Conservation (phyloP, 2,329 filamentous ascomycete species). For the Ilyonectria sp. region DNA sequence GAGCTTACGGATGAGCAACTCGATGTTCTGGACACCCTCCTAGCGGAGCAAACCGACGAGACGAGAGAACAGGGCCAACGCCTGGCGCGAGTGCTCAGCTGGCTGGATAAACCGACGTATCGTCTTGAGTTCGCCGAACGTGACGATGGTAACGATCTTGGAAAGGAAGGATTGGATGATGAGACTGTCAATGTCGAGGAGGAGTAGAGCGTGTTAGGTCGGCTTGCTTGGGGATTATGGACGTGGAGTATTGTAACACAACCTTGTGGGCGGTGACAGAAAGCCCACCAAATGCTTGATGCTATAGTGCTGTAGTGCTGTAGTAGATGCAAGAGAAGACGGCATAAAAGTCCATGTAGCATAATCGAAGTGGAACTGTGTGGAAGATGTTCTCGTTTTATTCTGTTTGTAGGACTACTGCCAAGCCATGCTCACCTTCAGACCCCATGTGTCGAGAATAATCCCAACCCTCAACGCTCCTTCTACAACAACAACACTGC, state of each 20-base stretch:
- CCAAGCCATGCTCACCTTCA: not conserved
- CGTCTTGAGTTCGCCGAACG: not conserved
- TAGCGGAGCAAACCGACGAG: slow-evolving; percentile 32
- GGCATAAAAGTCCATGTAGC: not conserved
- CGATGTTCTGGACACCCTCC: slow-evolving; percentile 36
- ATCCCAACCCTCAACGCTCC: not conserved
- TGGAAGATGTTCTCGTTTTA: not conserved
- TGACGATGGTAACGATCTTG: not conserved
- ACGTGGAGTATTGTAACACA: not conserved
- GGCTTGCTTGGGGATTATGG: not conserved
- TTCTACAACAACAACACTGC: slow-evolving; percentile 24
- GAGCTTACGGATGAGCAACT: slow-evolving; percentile 39
- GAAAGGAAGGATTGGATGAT: slow-evolving; percentile 1
- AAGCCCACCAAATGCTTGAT: not conserved
- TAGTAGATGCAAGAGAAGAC: not conserved
- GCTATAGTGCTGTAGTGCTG: not conserved
- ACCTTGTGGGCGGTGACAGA: not conserved
- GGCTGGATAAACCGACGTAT: slow-evolving; percentile 17
- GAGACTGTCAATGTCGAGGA: not conserved
- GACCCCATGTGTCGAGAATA: not conserved
- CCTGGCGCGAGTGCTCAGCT: slow-evolving; percentile 22
- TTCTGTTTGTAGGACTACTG: not conserved
- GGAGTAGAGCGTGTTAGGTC: not conserved
- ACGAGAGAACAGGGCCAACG: slow-evolving; percentile 27
- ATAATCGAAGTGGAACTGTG: not conserved